Conservation (phyloP, 371 early-diverging fungal species). For the Apophysomyces ossiformis region DNA sequence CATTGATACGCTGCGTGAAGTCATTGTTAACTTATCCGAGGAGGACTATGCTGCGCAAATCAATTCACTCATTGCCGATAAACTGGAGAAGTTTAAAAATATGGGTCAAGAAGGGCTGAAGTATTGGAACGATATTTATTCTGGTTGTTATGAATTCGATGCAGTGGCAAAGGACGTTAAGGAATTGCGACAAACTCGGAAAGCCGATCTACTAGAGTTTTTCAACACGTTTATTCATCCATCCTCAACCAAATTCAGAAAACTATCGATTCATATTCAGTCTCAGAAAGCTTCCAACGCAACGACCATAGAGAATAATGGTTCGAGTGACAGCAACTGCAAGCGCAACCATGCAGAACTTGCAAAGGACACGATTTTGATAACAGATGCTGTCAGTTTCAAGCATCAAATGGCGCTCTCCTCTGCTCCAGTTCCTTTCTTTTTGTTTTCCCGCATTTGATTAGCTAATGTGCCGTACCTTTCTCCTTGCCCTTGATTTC, state of each 20-base stretch:
- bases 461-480: not conserved
- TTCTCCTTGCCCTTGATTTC: too few relatives aligned
- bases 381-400: conserved; percentile 58
- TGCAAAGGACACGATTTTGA: conserved; percentile 41
- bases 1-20: conserved; percentile 55
- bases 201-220: conserved; percentile 60
- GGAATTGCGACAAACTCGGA: conserved; percentile 55
- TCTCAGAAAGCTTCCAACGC: conserved; percentile 51
- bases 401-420: conserved; percentile 64
- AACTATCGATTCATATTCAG: conserved; percentile 71
- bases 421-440: conserved; percentile 60
- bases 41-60: conserved; percentile 79
- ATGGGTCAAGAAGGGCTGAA: conserved; percentile 76
- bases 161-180: conserved; percentile 58
- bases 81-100: conserved; percentile 84
- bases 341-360: conserved; percentile 34
- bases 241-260: conserved; percentile 52
- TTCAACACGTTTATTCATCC: conserved; percentile 62
- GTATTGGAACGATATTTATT: conserved; percentile 78
- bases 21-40: conserved; percentile 67
- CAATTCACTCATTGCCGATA: conserved; percentile 69
- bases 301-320: conserved; percentile 23
- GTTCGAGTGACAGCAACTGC: too few relatives aligned
- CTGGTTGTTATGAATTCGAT: conserved; percentile 87
- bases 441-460: conserved; percentile 34